Base-by-base conservation (phyloP, 2,329 filamentous ascomycete genomes). In the Fusarium armeniacum region DNA sequence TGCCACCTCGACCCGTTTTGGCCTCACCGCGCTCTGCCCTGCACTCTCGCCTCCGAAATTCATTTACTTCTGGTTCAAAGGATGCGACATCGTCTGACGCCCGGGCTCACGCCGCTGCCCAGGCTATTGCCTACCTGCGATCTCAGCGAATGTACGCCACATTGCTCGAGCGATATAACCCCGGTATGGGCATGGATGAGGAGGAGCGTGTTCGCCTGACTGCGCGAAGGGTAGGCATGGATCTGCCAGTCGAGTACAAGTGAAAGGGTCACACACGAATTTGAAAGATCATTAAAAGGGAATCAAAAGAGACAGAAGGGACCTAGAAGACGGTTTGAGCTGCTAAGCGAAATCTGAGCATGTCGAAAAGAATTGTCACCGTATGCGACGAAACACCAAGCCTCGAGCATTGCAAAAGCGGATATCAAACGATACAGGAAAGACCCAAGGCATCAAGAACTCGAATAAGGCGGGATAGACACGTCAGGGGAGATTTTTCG, bases 151-250 rank as follows among this genome's bases (percentile, higher is more conserved):
- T 88, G 77, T 98, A 98, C 79, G 87, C 89, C 28, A 90, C 89
- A 18, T 82, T 98, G 44, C 79, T 98, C 38, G 94, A 98, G 81
- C 87, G 94, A 73, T 98, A 99, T 81, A 98, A 98, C 79, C 94
- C 94, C 0, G 94, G 94, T 20, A 93, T 97, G 89, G 88, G 89
- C 71, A 93, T 97, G 91, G 89, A 91, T 71, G 91, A 90, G 78
- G 90, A 97, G 81, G 94, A 98, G 83, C 86, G 93, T 65, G 90
- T 98, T 43, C 83, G 93, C 61, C 83, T 98, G 83, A 92, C 92
- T 56, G 96, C 96, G 11, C 85, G 93, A 80, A 88, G 93, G 77
- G 94, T 98, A 41, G 96, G 95, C 20, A 93, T 98, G 91, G 87
- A 98, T 80, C 78, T 98, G 80, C 95, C 95, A 1, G 79, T 87